Base-by-base conservation (phyloP, 164 flowering plant genomes). In the Liquidambar formosana region DNA sequence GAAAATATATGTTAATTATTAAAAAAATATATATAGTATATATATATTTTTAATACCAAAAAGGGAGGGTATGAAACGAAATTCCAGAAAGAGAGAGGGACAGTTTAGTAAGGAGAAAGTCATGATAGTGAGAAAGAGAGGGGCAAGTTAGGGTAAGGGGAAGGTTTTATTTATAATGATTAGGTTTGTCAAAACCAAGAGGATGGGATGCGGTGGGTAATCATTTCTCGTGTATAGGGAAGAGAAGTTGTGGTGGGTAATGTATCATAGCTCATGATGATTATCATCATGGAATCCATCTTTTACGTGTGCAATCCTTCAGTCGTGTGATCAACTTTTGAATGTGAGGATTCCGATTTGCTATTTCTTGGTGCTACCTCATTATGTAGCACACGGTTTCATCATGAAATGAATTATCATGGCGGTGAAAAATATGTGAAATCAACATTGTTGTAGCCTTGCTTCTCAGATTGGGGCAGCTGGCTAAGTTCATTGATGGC, bases 131-230 rank as follows among this genome's bases (percentile, higher is more conserved):
- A 49, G 78, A 80, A 5, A 47, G 56, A 25, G 51, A 52, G 75
- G 52, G 69, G 27, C 16, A 41, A 14, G 68, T 46, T 45, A 49
- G 51, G 66, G 71, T 22, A 64, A 57, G 45, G 38, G 16, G 53
- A 27, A 56, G 70, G 70, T 60, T 28, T 58, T 22, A 10, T 48
- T 18, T 16, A 8, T 65, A 77, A 79, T 79, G 77, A 79, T 82
- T 77, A 79, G 76, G 69, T 74, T 82, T 77, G 81, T 21, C 67
- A 78, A 80, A 70, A 66, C 71, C 79, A 79, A 69, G 75, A n/a
- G 64, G 47, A 25, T 22, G 52, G 62, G 69, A 64, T 68, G 79
- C 48, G 75, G 76, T 71, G 75, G 45, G 80, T 76, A 82, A 82
- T 82, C 68, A 82, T 82, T 79, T 75, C 76, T 61, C 54, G 3